Evolutionary conservation across 805 yeast species (phyloP).

Genomic region (Candida coquimbonensis): DNA sequence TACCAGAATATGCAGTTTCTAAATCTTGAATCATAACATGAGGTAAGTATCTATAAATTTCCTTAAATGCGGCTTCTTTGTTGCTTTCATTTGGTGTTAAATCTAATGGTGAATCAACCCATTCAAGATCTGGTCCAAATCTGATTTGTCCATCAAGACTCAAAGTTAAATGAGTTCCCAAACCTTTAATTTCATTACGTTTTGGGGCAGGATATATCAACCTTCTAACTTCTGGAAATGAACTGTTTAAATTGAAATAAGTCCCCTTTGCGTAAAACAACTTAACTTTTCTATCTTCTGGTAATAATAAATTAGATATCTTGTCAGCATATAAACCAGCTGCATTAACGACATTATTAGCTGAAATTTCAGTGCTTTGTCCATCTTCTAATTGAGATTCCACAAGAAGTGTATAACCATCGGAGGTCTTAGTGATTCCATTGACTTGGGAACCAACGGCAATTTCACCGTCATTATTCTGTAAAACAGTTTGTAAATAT

Average conservation of each 20-base stretch:
- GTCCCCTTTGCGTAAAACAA: constrained; percentile 80
- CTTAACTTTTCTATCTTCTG: constrained; percentile 47
- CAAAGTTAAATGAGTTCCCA: constrained; percentile 84
- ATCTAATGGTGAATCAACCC: constrained; percentile 49
- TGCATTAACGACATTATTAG: constrained; percentile 60
- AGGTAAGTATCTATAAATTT: constrained; percentile 60
- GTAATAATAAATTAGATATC: constrained; percentile 66
- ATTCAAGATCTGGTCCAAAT: constrained; percentile 88
- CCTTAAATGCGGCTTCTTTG: constrained; percentile 46
- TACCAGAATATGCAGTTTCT: constrained; percentile 69
- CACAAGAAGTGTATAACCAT: constrained; percentile 26
- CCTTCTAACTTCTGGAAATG: constrained; percentile 44
- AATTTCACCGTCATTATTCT: constrained; percentile 54
- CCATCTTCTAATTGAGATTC: constrained; percentile 24
- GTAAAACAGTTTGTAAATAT: constrained; percentile 48
- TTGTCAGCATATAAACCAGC: constrained; percentile 75
- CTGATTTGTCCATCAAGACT: constrained; percentile 72
- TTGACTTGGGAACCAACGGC: constrained; percentile 56
- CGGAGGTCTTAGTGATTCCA: constrained; percentile 22
- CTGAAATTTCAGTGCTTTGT: constrained; percentile 34
- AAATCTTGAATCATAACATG: constrained; percentile 43
- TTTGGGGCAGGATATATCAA: constrained; percentile 77
- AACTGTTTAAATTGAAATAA: constrained; percentile 53
- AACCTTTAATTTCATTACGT: constrained; percentile 51
- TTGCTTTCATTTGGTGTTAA: constrained; percentile 43